Conservation (phyloP, 2,329 filamentous ascomycete genomes). For the Verruconis gallopava region DNA sequence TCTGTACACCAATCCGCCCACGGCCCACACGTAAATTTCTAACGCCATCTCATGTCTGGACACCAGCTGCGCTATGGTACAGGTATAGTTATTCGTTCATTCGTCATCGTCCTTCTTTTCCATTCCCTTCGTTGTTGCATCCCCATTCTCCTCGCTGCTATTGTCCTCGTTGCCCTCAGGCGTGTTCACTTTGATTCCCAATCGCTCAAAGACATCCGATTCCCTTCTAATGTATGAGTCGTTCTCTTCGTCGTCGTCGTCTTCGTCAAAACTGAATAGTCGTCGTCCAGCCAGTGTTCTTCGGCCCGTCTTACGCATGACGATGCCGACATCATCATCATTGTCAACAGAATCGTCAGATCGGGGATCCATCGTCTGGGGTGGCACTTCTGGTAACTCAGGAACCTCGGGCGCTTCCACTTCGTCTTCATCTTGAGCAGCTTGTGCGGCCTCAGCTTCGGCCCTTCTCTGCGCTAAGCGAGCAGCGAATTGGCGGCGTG, state of each 20-base stretch:
- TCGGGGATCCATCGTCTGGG: background rate
- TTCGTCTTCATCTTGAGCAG: conserved; percentile 5
- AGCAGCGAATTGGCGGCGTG: conserved; percentile 79
- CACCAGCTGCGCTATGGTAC: no score
- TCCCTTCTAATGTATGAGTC: background rate
- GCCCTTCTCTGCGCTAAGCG: conserved; percentile 46
- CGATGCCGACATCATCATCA: conserved; percentile 8
- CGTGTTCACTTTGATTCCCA: conserved; percentile 7
- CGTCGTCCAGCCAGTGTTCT: background rate
- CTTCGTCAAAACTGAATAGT: background rate
- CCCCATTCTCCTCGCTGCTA: background rate
- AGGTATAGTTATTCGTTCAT: no score
- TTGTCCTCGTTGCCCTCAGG: conserved; percentile 1
- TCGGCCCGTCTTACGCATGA: conserved; percentile 5
- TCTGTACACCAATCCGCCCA: no score
- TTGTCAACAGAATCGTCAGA: conserved; percentile 4
- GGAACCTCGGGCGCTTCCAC: conserved; percentile 5
- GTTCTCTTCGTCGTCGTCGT: background rate
- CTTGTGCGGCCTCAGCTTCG: conserved; percentile 4
- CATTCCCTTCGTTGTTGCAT: background rate
- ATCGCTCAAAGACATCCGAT: conserved; percentile 6
- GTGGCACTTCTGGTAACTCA: background rate
- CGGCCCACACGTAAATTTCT: no score
- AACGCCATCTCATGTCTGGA: no score
- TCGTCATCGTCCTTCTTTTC: background rate